Conservation (phyloP, 306 rosid genomes). For the Acacia confusa region DNA sequence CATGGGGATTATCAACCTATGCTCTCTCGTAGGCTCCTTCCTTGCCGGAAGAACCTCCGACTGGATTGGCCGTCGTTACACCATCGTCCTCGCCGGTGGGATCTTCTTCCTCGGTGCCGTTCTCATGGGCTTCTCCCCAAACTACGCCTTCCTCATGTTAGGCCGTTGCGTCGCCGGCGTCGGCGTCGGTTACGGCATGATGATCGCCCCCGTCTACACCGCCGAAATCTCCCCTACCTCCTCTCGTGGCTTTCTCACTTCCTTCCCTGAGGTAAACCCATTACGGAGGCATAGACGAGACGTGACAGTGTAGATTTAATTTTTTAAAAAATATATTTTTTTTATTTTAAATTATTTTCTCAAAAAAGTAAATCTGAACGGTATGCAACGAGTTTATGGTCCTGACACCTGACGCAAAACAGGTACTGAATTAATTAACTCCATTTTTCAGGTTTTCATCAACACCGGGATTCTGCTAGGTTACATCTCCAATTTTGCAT, state of each 20-base stretch:
- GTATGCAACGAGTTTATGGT: too few species aligned
- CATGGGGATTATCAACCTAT: conserved; percentile 68
- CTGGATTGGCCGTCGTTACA: conserved; percentile 90
- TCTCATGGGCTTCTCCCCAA: conserved; percentile 82
- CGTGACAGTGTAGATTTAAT: too few species aligned
- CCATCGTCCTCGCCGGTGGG: conserved; percentile 57
- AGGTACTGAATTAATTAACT: too few species aligned
- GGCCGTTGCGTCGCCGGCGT: conserved; percentile 80
- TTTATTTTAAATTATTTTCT: too few species aligned
- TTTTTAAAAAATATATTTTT: too few species aligned
- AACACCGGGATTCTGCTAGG: too few species aligned
- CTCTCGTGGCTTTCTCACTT: too few species aligned
- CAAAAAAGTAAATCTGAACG: too few species aligned
- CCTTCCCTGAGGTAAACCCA: conserved; percentile 64
- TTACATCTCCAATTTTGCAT: conserved; percentile 70
- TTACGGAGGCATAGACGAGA: too few species aligned
- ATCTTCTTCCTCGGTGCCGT: conserved; percentile 76
- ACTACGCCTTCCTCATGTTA: conserved; percentile 81
- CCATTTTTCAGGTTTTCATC: too few species aligned
- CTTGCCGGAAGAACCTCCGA: conserved; percentile 84
- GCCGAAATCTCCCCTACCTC: conserved; percentile 83
- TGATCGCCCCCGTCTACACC: conserved; percentile 87
- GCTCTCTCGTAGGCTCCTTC: conserved; percentile 61
- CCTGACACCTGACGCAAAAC: too few species aligned
- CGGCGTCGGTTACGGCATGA: conserved; percentile 72